Evolutionary conservation across 108 stramenopile species (phyloP).

Genomic region (Stephanodiscus minutulus): DNA sequence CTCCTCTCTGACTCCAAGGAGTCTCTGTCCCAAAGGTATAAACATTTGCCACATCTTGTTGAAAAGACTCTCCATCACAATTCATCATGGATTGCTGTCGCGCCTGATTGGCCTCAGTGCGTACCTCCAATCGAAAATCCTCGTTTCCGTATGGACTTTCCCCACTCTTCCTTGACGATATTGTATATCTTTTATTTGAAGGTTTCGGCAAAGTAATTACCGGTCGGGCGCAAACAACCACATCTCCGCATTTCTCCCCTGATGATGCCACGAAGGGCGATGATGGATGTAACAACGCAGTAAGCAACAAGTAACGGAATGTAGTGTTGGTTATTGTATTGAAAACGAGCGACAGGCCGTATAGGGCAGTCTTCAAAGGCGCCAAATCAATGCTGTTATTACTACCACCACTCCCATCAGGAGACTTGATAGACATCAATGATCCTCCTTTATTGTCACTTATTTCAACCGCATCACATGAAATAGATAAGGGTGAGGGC

Average conservation of each 20-base stretch:
- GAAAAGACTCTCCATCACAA: conserved; percentile 6
- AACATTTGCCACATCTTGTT: conserved; percentile 14
- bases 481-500: neutral
- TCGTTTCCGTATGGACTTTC: conserved; percentile 7
- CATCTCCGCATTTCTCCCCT: neutral
- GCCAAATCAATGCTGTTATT: conserved; percentile 47
- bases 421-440: neutral
- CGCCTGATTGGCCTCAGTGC: conserved; percentile 49
- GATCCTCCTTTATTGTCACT: conserved; percentile 1
- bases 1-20: neutral
- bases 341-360: conserved; percentile 72
- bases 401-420: neutral
- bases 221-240: conserved; percentile 47
- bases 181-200: conserved; percentile 25
- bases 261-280: conserved; percentile 38
- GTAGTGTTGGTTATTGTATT: conserved; percentile 70
- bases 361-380: conserved; percentile 83
- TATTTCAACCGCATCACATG: neutral
- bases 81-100: neutral
- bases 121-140: conserved; percentile 53
- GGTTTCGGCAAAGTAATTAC: conserved; percentile 50
- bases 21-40: conserved; percentile 32
- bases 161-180: conserved; percentile 1
- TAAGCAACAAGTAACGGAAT: conserved; percentile 64
- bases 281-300: conserved; percentile 80